Conservation (phyloP, 2,329 filamentous ascomycete genomes). For the Phialophora macrospora region DNA sequence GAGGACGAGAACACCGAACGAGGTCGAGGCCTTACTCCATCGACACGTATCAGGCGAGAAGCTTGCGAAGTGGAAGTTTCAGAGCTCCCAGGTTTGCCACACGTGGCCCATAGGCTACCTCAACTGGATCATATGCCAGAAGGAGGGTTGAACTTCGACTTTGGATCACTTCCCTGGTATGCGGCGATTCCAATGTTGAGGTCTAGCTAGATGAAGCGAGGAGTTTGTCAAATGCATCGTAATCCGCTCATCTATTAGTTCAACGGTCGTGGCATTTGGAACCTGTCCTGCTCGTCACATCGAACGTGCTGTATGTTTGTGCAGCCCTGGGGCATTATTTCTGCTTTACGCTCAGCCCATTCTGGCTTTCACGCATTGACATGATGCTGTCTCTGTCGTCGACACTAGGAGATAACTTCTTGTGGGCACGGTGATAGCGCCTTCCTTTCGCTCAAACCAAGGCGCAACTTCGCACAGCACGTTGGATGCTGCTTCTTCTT, state of each 20-base stretch:
- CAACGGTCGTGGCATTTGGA: not conserved
- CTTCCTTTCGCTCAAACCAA: no score
- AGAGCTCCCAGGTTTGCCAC: slow-evolving; percentile 38
- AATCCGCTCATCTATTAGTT: not conserved
- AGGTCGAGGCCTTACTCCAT: slow-evolving; percentile 65
- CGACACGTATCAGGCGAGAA: slow-evolving; percentile 32
- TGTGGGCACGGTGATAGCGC: no score
- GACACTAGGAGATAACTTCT: no score
- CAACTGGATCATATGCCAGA: slow-evolving; percentile 40
- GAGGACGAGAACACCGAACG: slow-evolving; percentile 68
- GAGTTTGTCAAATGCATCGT: not conserved
- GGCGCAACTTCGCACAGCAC: no score
- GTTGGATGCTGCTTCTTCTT: no score
- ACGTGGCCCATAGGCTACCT: slow-evolving; percentile 39
- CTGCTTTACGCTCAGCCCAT: no score
- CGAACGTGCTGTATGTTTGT: no score
- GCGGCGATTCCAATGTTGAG: not conserved
- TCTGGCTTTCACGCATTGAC: no score
- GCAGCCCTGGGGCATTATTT: no score
- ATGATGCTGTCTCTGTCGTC: no score
- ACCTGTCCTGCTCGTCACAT: not conserved
- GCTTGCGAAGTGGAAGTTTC: slow-evolving; percentile 37
- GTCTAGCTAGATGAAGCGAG: not conserved
- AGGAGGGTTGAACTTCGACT: slow-evolving; percentile 22
- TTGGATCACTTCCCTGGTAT: not conserved